A percentile compares a stretch with the other conserved stretches of the same genome.
Evolutionary conservation across 345 rosid genomes (phyloP).

Genomic region (Cochlearia excelsa): DNA sequence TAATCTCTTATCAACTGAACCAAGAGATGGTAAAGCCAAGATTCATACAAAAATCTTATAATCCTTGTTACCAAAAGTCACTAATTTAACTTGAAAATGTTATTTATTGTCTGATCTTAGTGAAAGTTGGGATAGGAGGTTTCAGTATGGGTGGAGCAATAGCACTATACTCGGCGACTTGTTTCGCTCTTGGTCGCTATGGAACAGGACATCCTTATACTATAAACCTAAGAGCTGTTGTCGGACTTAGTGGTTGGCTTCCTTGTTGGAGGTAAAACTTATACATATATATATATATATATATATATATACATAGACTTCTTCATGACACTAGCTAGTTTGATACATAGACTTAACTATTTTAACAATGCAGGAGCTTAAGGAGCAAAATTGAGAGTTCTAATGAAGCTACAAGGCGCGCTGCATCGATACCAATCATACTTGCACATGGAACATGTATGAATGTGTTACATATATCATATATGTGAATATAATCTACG

Average conservation of each 20-base stretch:
- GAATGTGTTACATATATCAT: not conserved
- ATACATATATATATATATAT: not conserved
- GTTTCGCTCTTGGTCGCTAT: conserved; percentile 51
- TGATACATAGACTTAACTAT: conserved; percentile 7
- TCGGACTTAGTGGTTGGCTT: conserved; percentile 74
- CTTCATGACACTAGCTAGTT: conserved; percentile 22
- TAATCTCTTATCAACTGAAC: conserved; percentile 68
- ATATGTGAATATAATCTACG: conserved; percentile 4
- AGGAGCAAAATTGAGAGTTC: conserved; percentile 54
- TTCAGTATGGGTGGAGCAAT: conserved; percentile 83
- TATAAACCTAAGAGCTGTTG: conserved; percentile 47
- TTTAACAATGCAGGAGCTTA: conserved; percentile 41
- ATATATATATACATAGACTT: not conserved
- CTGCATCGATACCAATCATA: conserved; percentile 58
- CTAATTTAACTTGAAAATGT: conserved; percentile 16
- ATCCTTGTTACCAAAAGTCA: conserved; percentile 3
- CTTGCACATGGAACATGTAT: conserved; percentile 60
- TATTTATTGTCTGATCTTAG: conserved; percentile 29
- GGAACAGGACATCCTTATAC: conserved; percentile 50
- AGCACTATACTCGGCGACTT: conserved; percentile 64
- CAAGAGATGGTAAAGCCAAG: conserved; percentile 53
- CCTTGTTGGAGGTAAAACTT: conserved; percentile 54
- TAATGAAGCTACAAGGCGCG: conserved; percentile 49
- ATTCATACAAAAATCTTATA: not conserved
- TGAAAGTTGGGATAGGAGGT: conserved; percentile 67